A percentile compares a stretch with the other conserved stretches of the same genome.
Conservation (phyloP, 192 early-diverging fungal species). For the Chytriomyces sp. region DNA sequence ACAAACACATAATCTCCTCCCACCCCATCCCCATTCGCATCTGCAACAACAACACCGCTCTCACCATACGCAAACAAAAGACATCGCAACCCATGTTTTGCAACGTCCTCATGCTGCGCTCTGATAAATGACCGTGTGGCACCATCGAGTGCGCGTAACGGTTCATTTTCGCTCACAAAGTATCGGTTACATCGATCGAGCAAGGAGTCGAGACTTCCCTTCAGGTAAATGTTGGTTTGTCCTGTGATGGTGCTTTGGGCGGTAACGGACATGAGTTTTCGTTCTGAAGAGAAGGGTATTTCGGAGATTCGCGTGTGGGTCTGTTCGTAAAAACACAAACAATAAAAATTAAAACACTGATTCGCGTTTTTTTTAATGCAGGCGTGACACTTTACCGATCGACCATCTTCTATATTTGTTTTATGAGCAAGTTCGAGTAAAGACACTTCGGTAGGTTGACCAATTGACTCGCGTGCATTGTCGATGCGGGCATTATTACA, state of each 20-base stretch:
- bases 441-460: conserved; percentile 94
- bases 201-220: conserved; percentile 86
- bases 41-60: background rate
- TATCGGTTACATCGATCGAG: conserved; percentile 73
- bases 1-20: conserved; percentile 70
- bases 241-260: conserved; percentile 45
- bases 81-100: conserved; percentile 81
- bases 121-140: conserved; percentile 61
- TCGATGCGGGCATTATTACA: conserved; percentile 89
- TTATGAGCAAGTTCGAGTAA: conserved; percentile 73
- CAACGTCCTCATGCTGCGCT: conserved; percentile 68
- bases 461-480: conserved; percentile 75
- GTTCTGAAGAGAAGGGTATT: conserved; percentile 89
- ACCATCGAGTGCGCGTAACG: conserved; percentile 58
- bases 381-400: too few species aligned
- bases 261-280: conserved; percentile 90
- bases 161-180: conserved; percentile 57
- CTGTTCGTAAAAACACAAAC: conserved; percentile 15
- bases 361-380: too few species aligned
- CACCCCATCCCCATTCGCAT: background rate
- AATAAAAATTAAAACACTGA: background rate
- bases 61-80: conserved; percentile 81
- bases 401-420: conserved; percentile 73
- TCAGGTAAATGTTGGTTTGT: conserved; percentile 63
- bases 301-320: conserved; percentile 67